phyloP scores from a whole-genome alignment of 176 grass and related monocot species.

The Phoenix roebelenii region DNA sequence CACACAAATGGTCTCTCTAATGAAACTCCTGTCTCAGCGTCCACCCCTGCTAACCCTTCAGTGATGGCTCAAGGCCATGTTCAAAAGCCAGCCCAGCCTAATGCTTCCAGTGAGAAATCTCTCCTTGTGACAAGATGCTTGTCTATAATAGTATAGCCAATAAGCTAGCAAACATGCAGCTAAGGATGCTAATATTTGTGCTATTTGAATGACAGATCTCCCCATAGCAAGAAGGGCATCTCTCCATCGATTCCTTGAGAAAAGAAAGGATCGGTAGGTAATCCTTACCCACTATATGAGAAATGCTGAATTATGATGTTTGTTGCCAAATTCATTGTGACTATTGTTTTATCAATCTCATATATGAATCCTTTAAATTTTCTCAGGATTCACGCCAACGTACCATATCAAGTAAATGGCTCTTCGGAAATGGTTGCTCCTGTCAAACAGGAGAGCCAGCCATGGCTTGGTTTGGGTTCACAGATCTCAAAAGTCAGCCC shows the following conservation, averaged over 20 bases:
- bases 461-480: slow-evolving; percentile 68
- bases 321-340: background rate
- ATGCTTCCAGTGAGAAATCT: slow-evolving; percentile 55
- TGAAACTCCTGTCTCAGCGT: slow-evolving; percentile 11
- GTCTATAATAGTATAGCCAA: too few species aligned
- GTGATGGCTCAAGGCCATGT: slow-evolving; percentile 22
- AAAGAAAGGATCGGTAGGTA: slow-evolving; percentile 91
- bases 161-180: too few species aligned
- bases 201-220: slow-evolving; percentile 47
- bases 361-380: slow-evolving; percentile 14
- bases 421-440: slow-evolving; percentile 28
- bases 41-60: slow-evolving; percentile 18
- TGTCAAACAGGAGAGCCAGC: slow-evolving; percentile 49
- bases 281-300: background rate
- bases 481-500: slow-evolving; percentile 19
- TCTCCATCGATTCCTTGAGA: slow-evolving; percentile 92
- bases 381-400: slow-evolving; percentile 58
- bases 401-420: slow-evolving; percentile 45
- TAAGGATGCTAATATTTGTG: slow-evolving; percentile 2
- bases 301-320: background rate
- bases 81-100: slow-evolving; percentile 35
- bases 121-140: background rate
- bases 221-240: slow-evolving; percentile 87
- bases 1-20: too few species aligned
- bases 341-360: background rate